phyloP scores from a whole-genome alignment of 2,329 filamentous ascomycete species.

The Cladophialophora carrionii region DNA sequence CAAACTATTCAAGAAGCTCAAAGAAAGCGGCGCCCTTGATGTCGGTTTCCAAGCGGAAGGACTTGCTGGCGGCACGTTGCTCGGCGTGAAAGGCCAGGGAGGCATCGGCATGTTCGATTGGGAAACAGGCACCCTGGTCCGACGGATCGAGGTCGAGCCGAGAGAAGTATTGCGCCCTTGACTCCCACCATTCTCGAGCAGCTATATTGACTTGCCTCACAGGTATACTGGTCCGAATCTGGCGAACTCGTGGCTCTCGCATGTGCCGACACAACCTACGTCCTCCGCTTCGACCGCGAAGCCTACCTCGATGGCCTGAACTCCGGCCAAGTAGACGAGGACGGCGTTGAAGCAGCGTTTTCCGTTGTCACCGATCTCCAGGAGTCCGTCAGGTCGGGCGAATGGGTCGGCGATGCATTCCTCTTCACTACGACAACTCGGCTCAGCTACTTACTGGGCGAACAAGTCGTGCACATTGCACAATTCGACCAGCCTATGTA shows the following conservation, averaged over 20 bases:
- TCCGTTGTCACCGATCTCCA: conserved; percentile 95
- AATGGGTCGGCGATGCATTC: conserved; percentile 99
- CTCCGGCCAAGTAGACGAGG: conserved; percentile 78
- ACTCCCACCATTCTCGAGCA: not conserved
- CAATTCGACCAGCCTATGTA: conserved; percentile 97
- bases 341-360: conserved; percentile 93
- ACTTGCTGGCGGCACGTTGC: conserved; percentile 80
- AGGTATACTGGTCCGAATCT: conserved; percentile 97
- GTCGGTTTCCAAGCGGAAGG: conserved; percentile 95
- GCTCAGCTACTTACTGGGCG: conserved; percentile 95
- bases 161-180: conserved; percentile 51
- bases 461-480: conserved; percentile 96
- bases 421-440: conserved; percentile 98
- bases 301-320: conserved; percentile 83
- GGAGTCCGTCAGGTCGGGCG: conserved; percentile 88
- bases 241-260: conserved; percentile 91
- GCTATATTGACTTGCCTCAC: conserved; percentile 20
- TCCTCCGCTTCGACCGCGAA: conserved; percentile 87
- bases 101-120: conserved; percentile 97
- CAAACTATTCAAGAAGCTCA: conserved; percentile 97
- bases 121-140: conserved; percentile 83
- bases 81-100: conserved; percentile 93
- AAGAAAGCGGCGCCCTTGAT: conserved; percentile 83
- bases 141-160: conserved; percentile 82
- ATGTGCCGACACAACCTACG: conserved; percentile 94